Evolutionary conservation across 2,329 filamentous ascomycete genomes (phyloP), one percentile per base, ranked within the genome.

Genomic region (Chaetomium strumarium): DNA sequence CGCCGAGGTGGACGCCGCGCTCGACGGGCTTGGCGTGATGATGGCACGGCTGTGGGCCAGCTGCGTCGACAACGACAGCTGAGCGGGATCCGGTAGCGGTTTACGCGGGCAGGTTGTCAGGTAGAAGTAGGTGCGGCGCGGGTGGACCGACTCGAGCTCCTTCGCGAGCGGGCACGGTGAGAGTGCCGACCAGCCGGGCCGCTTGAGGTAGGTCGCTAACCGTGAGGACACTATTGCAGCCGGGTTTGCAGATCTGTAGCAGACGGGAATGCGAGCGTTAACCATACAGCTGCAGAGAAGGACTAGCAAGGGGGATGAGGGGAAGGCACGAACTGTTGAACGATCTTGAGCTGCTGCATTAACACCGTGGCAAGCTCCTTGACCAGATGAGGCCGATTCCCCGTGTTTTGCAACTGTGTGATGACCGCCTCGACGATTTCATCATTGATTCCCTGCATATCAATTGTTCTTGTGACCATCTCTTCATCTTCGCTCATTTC

Each of bases 121-220:
- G 72, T 91, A 97, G 73, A 95, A 97, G 75, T 96, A 97, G 43
- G 95, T 91, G 70, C 93, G 89, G 66, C 92, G 87, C 17, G 93
- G 93, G 67, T 97, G 92, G 39, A 92, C 86, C 38, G 88, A 85
- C 67, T 96, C 90, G 50, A 96, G 81, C 70, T 96, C 90, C 73
- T 97, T 97, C 47, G 88, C 89, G 51, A 97, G 74, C 3, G 93
- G 92, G 70, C 93, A 97, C 49, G 87, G 89, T 46, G 85, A 78
- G 47, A 85, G 73, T 8, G 86, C 82, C 29, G 83, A 88, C 91
- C 87, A 90, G 60, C 81, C 87, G 50, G 88, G 73, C 60, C 93
- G 88, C 74, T 95, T 95, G 65, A 96, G 78, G 71, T 95, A 99
- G 33, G 87, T 83, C 38, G 90, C 86, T 47, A 99, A 77, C 63